Conservation (phyloP, 805 yeast genomes). For the Hanseniaspora lachancei region DNA sequence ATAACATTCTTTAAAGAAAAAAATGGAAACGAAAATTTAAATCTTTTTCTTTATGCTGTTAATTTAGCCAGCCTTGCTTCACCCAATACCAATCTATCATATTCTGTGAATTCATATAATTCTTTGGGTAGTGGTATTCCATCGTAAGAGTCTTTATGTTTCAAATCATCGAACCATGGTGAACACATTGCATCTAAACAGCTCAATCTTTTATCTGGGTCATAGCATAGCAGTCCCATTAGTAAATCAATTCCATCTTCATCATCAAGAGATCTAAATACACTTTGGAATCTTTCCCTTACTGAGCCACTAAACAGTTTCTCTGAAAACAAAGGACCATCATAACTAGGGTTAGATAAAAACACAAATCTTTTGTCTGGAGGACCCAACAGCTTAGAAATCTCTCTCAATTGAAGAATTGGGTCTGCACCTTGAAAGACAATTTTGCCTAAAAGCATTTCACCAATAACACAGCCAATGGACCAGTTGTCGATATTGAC, state of each 20-base stretch:
- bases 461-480: slow-evolving; percentile 90
- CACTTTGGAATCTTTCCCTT: slow-evolving; percentile 47
- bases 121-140: slow-evolving; percentile 28
- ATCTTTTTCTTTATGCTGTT: background rate
- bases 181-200: slow-evolving; percentile 32
- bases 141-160: slow-evolving; percentile 26
- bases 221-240: slow-evolving; percentile 71
- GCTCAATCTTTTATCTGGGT: slow-evolving; percentile 69
- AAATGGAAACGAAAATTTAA: background rate
- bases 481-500: slow-evolving; percentile 97
- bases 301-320: slow-evolving; percentile 46
- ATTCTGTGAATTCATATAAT: slow-evolving; percentile 58
- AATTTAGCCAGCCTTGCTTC: background rate
- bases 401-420: slow-evolving; percentile 74
- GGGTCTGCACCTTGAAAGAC: slow-evolving; percentile 93
- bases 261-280: slow-evolving; percentile 50
- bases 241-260: slow-evolving; percentile 77
- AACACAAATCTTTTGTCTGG: slow-evolving; percentile 62
- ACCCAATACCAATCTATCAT: slow-evolving; percentile 43
- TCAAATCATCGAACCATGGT: slow-evolving; percentile 51
- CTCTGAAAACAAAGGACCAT: slow-evolving; percentile 59
- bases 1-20: background rate
- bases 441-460: slow-evolving; percentile 81
- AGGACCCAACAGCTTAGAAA: slow-evolving; percentile 80
- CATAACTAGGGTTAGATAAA: slow-evolving; percentile 60